phyloP scores from a whole-genome alignment of 2,329 filamentous ascomycete genomes.

The Neofusicoccum parvum region DNA sequence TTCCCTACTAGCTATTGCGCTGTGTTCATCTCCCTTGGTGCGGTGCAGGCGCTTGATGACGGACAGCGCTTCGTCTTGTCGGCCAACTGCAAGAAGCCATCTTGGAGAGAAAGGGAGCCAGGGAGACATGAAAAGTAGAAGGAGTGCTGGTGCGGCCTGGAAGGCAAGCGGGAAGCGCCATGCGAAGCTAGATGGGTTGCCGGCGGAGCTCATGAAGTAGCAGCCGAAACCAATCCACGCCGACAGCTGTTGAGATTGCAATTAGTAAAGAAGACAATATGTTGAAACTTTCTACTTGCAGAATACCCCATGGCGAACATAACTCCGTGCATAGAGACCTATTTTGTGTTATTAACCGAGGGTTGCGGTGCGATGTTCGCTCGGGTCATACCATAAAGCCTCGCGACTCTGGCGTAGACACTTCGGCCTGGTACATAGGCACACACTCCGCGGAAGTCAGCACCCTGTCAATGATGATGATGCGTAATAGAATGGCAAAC shows the following conservation, averaged over 20 bases:
- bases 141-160: constrained; percentile 44
- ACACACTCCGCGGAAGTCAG: constrained; percentile 24
- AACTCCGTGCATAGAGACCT: constrained; percentile 40
- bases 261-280: background rate
- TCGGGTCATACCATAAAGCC: constrained; percentile 38
- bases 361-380: background rate
- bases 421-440: constrained; percentile 45
- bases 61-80: constrained; percentile 42
- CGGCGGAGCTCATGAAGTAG: constrained; percentile 39
- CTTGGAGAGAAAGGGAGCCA: constrained; percentile 48
- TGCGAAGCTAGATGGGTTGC: constrained; percentile 37
- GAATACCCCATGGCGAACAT: constrained; percentile 46
- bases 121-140: constrained; percentile 42
- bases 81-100: constrained; percentile 48
- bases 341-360: background rate
- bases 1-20: constrained; percentile 40
- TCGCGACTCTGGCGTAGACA: constrained; percentile 42
- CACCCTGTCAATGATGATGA: background rate
- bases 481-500: background rate
- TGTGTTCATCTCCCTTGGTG: constrained; percentile 42
- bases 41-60: constrained; percentile 49
- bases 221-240: constrained; percentile 47
- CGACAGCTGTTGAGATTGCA: constrained; percentile 24
- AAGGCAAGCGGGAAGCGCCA: constrained; percentile 53
- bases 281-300: background rate